Conservation (phyloP, 257 asterid genomes). For the Nicotiana obtusifolia region DNA sequence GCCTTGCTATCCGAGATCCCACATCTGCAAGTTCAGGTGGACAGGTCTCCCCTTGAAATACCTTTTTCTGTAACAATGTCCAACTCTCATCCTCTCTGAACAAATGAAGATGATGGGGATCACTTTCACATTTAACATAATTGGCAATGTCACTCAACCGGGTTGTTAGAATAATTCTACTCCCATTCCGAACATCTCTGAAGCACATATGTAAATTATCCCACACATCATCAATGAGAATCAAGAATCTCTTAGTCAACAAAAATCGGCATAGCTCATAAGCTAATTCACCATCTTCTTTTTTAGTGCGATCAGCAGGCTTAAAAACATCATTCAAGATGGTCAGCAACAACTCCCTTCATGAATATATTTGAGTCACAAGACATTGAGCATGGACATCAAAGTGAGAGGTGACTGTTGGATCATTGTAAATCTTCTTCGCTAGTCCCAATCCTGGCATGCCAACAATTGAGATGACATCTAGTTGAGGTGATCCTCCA, state of each 20-base stretch:
- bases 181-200: not conserved
- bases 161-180: not conserved
- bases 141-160: not conserved
- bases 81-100: not conserved
- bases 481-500: not conserved
- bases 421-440: not conserved
- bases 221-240: not conserved
- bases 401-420: not conserved
- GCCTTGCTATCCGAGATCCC: not conserved
- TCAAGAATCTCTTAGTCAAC: not conserved
- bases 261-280: not conserved
- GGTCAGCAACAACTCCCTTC: not conserved
- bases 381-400: not conserved
- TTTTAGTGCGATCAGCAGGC: not conserved
- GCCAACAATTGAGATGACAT: not conserved
- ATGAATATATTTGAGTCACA: not conserved
- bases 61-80: not conserved
- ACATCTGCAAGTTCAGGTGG: not conserved
- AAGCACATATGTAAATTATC: not conserved
- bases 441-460: not conserved
- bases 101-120: not conserved
- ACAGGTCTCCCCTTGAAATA: not conserved
- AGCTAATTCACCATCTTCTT: not conserved
- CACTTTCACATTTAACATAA: not conserved
- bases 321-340: not conserved